Percentiles rank a stretch among this genome's conserved stretches.
These are phyloP conservation scores for Isochrysis galbana DNA, from an alignment of 78 protist genomes.

Conservation along the genomic window DNA sequence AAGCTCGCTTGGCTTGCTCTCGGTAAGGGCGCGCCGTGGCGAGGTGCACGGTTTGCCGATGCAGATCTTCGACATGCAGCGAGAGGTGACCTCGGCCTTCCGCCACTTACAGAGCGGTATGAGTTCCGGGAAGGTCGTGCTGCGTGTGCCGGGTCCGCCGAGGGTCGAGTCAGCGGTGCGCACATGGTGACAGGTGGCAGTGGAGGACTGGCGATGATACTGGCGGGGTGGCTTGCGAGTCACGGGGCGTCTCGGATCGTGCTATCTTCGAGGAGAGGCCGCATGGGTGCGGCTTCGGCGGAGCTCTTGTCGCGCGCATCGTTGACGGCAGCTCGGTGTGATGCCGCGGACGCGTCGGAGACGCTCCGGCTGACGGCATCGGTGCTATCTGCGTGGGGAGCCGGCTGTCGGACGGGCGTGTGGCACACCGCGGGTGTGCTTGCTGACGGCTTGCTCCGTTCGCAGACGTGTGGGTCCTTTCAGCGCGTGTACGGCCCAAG, in stretches of 20 bases:
- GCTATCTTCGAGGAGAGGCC: background rate
- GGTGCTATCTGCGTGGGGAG: too few species aligned
- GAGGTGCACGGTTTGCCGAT: background rate
- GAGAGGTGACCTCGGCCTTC: conserved; percentile 16
- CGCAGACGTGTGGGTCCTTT: background rate
- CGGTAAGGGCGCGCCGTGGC: background rate
- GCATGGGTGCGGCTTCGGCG: background rate
- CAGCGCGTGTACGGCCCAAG: background rate
- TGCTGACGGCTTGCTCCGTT: conserved; percentile 6
- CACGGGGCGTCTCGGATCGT: background rate
- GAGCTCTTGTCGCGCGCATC: background rate
- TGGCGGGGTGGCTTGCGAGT: conserved; percentile 6
- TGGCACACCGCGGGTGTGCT: conserved; percentile 29
- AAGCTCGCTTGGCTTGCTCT: background rate
- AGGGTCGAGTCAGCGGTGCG: background rate
- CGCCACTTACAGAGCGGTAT: background rate
- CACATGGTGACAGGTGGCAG: conserved; percentile 23
- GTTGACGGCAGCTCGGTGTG: conserved; percentile 4
- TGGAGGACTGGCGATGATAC: conserved; percentile 3
- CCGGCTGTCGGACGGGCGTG: background rate
- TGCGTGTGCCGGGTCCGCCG: background rate
- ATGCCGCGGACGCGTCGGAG: background rate
- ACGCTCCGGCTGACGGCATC: too few species aligned
- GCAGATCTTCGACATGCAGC: background rate
- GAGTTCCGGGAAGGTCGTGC: conserved; percentile 37